Evolutionary conservation across 1,139 yeast species (phyloP), one percentile per base, ranked within the genome.

Genomic region (Geotrichum aggregatum): DNA sequence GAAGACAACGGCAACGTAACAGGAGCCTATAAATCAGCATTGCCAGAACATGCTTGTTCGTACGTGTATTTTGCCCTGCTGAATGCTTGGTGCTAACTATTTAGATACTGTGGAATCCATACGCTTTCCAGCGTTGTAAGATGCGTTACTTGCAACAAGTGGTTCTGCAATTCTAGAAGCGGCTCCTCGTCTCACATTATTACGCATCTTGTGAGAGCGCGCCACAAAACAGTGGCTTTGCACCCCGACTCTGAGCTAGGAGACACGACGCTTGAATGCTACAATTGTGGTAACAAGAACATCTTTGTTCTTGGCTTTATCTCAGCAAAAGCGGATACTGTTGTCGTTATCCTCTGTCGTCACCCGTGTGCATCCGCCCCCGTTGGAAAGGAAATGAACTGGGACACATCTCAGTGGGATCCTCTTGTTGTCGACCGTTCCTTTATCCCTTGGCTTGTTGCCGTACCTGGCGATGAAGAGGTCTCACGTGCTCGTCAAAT

Each of bases 381-480:
- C 1, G 60, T 65, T 5, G 57, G 65, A 22, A 66, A 67, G 47
- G 70, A 66, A 38, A 61, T 68, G 57, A 82, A 83, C 61, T 91
- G 97, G 97, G 96, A 88, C 63, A 83, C 94, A 0, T 78, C 77
- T 38, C 86, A 85, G 58, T 91, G 98, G 98, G 89, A 84, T 63
- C 79, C 96, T 0, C 71, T 91, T 54, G 87, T 91, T 54, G 94
- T 85, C 58, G 85, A 87, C 59, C 75, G 95, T 39, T 83, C 81
- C 57, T 79, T 91, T 59, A 72, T 89, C 54, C 73, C 87, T 1
- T 91, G 97, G 97, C 79, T 91, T 19, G 92, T 88, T 0, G 73
- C 81, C 1, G 73, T 71, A 13, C 95, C 95, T 1, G 64, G 75
- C 1, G 89, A 83, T 54, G 87, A 81, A 49, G 87, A 84, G 50